A percentile compares a stretch with the other conserved stretches of the same genome.
Conservation (phyloP, 108 stramenopile species). For the Skeletonema grethae region DNA sequence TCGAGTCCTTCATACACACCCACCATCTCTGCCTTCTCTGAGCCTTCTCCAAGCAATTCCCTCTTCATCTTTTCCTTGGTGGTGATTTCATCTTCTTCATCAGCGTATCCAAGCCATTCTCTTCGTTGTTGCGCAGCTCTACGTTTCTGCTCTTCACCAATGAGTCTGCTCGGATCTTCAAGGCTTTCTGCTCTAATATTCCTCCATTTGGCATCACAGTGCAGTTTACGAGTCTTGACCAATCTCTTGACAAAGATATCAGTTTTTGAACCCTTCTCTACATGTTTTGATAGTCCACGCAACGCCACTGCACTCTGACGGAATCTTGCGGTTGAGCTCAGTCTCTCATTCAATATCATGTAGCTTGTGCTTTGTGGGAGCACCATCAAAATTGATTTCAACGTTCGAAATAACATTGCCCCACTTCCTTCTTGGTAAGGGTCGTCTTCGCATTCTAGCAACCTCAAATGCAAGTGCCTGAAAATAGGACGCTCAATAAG, state of each 20-base stretch:
- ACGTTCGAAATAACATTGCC: conserved; percentile 77
- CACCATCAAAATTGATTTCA: conserved; percentile 79
- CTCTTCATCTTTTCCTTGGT: conserved; percentile 50
- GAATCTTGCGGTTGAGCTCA: conserved; percentile 70
- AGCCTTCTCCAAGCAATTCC: conserved; percentile 19
- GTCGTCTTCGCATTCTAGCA: conserved; percentile 80
- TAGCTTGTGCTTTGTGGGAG: conserved; percentile 86
- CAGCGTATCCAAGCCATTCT: conserved; percentile 71
- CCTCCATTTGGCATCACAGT: conserved; percentile 79
- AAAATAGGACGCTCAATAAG: conserved; percentile 85
- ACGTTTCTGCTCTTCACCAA: conserved; percentile 36
- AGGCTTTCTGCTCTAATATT: conserved; percentile 81
- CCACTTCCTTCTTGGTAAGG: conserved; percentile 78
- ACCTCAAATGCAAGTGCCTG: conserved; percentile 80
- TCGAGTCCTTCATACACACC: conserved; percentile 40
- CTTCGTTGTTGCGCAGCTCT: conserved; percentile 58
- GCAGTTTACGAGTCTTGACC: conserved; percentile 59
- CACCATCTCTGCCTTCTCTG: conserved; percentile 35
- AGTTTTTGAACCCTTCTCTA: conserved; percentile 44
- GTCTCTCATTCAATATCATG: conserved; percentile 68
- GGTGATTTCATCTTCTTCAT: conserved; percentile 60
- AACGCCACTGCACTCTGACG: conserved; percentile 65
- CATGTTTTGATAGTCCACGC: conserved; percentile 22
- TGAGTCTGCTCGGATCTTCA: conserved; percentile 29
- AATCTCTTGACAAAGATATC: conserved; percentile 68